A percentile compares a stretch with the other conserved stretches of the same genome.
Evolutionary conservation across 768 basidiomycete genomes (phyloP).

Genomic region (Pilatotrama ljubarskyi): DNA sequence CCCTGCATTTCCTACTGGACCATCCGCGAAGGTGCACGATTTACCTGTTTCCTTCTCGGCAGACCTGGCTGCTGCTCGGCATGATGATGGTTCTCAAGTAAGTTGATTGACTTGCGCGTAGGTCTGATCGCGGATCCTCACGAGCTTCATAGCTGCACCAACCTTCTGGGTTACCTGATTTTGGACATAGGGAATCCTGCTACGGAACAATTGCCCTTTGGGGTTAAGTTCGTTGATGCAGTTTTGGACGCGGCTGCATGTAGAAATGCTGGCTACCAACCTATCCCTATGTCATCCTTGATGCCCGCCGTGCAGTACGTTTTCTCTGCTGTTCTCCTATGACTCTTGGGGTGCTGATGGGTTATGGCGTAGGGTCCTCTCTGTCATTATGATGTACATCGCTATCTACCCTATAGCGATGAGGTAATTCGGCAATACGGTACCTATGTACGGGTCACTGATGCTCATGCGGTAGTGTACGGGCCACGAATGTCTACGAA

Average conservation of each 20-base stretch:
- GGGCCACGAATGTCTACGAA: conserved; percentile 51
- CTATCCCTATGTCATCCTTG: conserved; percentile 63
- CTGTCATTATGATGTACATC: conserved; percentile 92
- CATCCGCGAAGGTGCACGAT: conserved; percentile 92
- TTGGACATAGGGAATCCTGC: conserved; percentile 78
- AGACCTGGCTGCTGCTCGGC: conserved; percentile 85
- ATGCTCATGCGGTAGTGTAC: conserved; percentile 35
- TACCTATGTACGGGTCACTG: neutral
- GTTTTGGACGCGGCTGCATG: conserved; percentile 78
- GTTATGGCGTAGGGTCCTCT: conserved; percentile 63
- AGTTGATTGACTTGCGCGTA: conserved; percentile 24
- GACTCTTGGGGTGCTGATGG: neutral
- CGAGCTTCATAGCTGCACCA: conserved; percentile 44
- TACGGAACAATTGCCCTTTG: conserved; percentile 67
- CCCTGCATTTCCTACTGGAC: conserved; percentile 86
- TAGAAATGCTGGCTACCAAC: conserved; percentile 82
- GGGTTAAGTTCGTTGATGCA: conserved; percentile 67
- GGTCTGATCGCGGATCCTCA: conserved; percentile 29
- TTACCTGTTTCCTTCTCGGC: conserved; percentile 87
- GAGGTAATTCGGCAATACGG: conserved; percentile 48
- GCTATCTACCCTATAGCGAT: conserved; percentile 78
- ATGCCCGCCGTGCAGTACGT: conserved; percentile 85
- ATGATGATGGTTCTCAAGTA: conserved; percentile 71
- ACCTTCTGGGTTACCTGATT: conserved; percentile 86
- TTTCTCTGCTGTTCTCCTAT: neutral